Conservation (phyloP, 176 grass and related monocot genomes). For the Oryza glumipatula region DNA sequence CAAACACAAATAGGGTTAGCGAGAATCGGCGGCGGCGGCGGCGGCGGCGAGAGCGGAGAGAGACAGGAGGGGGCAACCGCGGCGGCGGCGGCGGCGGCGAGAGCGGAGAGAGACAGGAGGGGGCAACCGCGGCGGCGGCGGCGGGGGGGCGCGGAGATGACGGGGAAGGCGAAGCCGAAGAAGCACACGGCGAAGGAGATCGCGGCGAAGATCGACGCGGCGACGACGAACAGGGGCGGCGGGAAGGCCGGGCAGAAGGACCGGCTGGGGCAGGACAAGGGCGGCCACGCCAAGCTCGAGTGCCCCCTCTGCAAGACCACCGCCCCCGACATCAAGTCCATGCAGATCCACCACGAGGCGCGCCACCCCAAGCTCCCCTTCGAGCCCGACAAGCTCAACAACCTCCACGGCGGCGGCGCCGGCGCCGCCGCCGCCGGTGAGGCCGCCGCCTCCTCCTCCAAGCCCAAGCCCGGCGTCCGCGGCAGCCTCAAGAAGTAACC, state of each 20-base stretch:
- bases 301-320: conserved; percentile 82
- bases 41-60: conserved; percentile 13
- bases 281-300: conserved; percentile 92
- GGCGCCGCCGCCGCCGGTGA: neutral
- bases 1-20: conserved; percentile 46
- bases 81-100: conserved; percentile 29
- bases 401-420: conserved; percentile 57
- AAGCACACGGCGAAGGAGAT: conserved; percentile 99
- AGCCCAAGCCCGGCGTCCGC: conserved; percentile 72
- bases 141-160: conserved; percentile 11
- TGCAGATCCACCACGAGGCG: conserved; percentile 99
- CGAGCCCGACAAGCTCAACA: conserved; percentile 71
- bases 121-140: conserved; percentile 2
- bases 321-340: conserved; percentile 86
- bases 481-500: conserved; percentile 90
- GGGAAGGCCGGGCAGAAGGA: conserved; percentile 82
- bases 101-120: neutral
- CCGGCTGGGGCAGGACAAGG: conserved; percentile 77
- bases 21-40: neutral
- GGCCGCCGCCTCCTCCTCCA: conserved; percentile 38
- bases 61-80: neutral
- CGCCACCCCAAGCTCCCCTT: conserved; percentile 91
- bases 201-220: conserved; percentile 85
- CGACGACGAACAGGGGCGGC: conserved; percentile 88
- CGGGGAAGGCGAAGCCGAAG: conserved; percentile 99